Evolutionary conservation across 2,329 filamentous ascomycete genomes (phyloP).

Genomic region (Phyllosticta citriasiana): DNA sequence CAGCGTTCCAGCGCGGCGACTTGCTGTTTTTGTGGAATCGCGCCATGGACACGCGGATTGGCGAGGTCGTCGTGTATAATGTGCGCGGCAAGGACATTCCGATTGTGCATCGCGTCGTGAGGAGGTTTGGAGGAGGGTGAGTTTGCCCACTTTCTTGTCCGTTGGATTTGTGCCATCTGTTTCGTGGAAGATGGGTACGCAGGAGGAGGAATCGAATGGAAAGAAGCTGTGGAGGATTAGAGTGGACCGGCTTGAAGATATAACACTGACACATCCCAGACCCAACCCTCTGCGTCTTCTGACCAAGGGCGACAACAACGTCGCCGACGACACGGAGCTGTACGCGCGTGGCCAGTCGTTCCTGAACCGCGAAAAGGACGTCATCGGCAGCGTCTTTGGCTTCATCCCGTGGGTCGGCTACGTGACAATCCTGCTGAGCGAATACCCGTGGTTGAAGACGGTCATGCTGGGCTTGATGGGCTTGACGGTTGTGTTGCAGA

Average conservation of each 20-base stretch:
- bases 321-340: constrained; percentile 82
- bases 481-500: constrained; percentile 79
- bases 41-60: constrained; percentile 51
- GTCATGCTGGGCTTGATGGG: constrained; percentile 94
- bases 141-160: constrained; percentile 16
- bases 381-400: constrained; percentile 83
- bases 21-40: constrained; percentile 70
- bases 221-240: not conserved
- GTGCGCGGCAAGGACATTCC: constrained; percentile 91
- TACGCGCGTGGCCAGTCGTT: constrained; percentile 83
- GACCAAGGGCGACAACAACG: constrained; percentile 97
- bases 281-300: constrained; percentile 55
- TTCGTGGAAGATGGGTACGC: not conserved
- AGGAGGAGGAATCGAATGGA: not conserved
- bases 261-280: constrained; percentile 18
- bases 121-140: constrained; percentile 53
- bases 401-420: constrained; percentile 95
- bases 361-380: constrained; percentile 69
- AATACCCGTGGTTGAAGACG: constrained; percentile 95
- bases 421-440: constrained; percentile 88
- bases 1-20: constrained; percentile 70
- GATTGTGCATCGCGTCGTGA: constrained; percentile 87
- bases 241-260: not conserved
- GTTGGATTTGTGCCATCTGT: too few species aligned
- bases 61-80: constrained; percentile 72